Percentiles rank a stretch among this genome's conserved stretches.
phyloP scores from a whole-genome alignment of 805 yeast genomes.

The Clavispora fructus region DNA sequence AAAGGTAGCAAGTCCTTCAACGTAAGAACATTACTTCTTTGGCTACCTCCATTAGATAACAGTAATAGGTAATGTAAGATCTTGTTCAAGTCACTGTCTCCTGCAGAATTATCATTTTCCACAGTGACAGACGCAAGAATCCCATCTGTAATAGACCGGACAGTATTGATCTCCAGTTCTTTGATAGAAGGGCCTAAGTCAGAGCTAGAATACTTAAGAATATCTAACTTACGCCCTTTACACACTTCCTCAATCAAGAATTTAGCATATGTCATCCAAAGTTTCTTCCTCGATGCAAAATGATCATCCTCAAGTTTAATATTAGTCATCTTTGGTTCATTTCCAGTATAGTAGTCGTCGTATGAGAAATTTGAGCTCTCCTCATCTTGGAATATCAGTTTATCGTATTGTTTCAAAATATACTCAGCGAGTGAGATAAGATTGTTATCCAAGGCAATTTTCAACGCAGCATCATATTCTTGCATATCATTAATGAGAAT shows the following conservation, averaged over 20 bases:
- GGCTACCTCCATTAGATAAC: conserved; percentile 21
- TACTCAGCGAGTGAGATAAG: conserved; percentile 49
- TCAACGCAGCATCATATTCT: conserved; percentile 76
- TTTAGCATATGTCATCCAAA: conserved; percentile 68
- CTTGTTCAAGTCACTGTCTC: conserved; percentile 15
- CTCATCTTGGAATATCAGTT: conserved; percentile 9
- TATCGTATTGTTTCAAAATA: conserved; percentile 30
- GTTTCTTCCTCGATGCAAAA: conserved; percentile 49
- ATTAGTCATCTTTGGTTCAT: conserved; percentile 25
- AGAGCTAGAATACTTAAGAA: background rate
- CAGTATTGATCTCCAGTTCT: background rate
- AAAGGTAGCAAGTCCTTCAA: conserved; percentile 81
- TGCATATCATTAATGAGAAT: conserved; percentile 62
- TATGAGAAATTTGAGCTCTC: conserved; percentile 35
- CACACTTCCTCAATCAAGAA: conserved; percentile 35
- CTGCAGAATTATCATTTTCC: background rate
- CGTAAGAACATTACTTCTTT: conserved; percentile 36
- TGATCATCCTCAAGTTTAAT: conserved; percentile 31
- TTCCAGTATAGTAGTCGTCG: conserved; percentile 45
- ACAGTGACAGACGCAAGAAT: background rate
- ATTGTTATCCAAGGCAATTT: conserved; percentile 60
- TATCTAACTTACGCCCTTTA: conserved; percentile 1
- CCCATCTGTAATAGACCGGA: background rate
- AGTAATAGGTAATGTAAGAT: conserved; percentile 28
- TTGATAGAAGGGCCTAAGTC: background rate